Evolutionary conservation across 225 moss, liverwort and hornwort species (phyloP).

Genomic region (Asterella californica): DNA sequence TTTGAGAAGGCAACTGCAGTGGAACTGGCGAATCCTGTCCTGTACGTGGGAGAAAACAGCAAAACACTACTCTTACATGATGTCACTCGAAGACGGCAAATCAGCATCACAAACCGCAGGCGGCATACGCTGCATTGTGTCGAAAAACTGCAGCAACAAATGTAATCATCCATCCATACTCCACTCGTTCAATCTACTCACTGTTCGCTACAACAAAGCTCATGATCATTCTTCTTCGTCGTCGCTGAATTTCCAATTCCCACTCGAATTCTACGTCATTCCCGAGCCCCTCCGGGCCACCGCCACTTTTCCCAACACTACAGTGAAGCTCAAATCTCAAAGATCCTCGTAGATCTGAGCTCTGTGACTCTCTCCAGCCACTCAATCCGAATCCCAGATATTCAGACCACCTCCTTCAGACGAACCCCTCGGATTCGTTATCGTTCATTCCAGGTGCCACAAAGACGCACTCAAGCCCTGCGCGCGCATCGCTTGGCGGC

Average conservation of each 20-base stretch:
- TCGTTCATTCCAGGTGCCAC: not conserved
- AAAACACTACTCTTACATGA: constrained; percentile 21
- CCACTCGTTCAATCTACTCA: constrained; percentile 8
- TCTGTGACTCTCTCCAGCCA: not conserved
- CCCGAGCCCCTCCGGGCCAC: not conserved
- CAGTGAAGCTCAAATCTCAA: not conserved
- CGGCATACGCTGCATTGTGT: constrained; percentile 34
- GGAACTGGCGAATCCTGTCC: not conserved
- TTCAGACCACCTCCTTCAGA: not conserved
- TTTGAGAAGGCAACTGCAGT: not conserved
- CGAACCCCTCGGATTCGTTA: not conserved
- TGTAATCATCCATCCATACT: constrained; percentile 37
- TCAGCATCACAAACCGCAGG: constrained; percentile 28
- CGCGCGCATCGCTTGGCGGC: not conserved
- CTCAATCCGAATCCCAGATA: not conserved
- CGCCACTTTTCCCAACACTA: not conserved
- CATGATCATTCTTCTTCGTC: not conserved
- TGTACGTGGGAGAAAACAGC: not conserved
- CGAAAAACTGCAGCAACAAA: constrained; percentile 18
- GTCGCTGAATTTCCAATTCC: not conserved
- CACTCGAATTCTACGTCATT: constrained; percentile 3
- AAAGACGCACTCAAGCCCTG: not conserved
- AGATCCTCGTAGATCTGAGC: constrained; percentile 11
- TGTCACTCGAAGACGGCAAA: constrained; percentile 24
- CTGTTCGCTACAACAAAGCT: not conserved